These are phyloP conservation scores for Candida sojae DNA, from an alignment of 1,139 yeast species.

Conservation along the genomic window DNA sequence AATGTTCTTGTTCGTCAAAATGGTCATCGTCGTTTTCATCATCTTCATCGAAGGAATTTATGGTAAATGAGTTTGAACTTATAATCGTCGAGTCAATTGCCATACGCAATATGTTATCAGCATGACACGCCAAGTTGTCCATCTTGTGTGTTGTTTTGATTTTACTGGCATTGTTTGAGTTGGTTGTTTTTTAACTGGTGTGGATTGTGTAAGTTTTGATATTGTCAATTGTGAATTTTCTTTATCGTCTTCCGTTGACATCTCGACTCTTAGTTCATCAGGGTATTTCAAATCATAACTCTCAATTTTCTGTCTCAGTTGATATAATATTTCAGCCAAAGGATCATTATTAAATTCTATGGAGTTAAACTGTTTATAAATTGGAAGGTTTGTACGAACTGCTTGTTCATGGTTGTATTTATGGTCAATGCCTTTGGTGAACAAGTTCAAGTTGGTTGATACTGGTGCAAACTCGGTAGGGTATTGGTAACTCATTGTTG, in stretches of 20 bases:
- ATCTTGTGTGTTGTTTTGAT: neutral
- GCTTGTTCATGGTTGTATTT: constrained; percentile 1
- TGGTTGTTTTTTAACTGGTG: constrained; percentile 5
- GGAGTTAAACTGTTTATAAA: constrained; percentile 6
- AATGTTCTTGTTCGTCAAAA: constrained; percentile 34
- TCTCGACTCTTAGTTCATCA: neutral
- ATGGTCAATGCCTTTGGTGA: constrained; percentile 16
- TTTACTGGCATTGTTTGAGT: neutral
- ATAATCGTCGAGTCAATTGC: constrained; percentile 52
- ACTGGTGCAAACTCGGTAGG: constrained; percentile 23
- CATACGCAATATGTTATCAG: constrained; percentile 49
- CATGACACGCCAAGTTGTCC: constrained; percentile 51
- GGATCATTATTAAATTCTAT: constrained; percentile 24
- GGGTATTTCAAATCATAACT: constrained; percentile 19
- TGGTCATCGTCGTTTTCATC: constrained; percentile 28
- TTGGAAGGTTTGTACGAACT: constrained; percentile 3
- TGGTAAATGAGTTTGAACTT: constrained; percentile 40
- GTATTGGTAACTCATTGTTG: constrained; percentile 9
- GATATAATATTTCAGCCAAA: constrained; percentile 26
- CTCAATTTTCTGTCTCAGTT: constrained; percentile 21
- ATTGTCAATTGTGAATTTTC: neutral
- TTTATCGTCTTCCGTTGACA: neutral
- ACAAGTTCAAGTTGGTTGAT: constrained; percentile 25
- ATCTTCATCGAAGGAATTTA: constrained; percentile 35
- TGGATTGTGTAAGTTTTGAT: constrained; percentile 4